Base-by-base conservation (phyloP, 306 rosid genomes). In the Prosopis cineraria region DNA sequence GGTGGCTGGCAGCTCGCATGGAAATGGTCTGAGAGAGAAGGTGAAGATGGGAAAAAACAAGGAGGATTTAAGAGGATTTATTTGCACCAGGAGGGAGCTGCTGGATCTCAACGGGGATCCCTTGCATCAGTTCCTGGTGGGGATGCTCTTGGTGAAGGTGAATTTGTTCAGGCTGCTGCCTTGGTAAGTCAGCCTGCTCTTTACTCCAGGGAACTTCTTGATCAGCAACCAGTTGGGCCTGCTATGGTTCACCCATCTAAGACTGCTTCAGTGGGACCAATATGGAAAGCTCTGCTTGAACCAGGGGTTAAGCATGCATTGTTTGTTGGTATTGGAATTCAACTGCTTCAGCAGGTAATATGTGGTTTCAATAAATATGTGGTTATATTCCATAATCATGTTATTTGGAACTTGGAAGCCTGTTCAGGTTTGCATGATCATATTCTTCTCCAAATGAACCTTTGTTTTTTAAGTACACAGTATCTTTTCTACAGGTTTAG, bases 1-100 rank as follows among this genome's bases (percentile, higher is more conserved):
- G 98, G 98, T 56, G 98, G 98, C 41, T 93, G 98, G 98, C 98
- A 93, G 78, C 85, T 93, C 82, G 98, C 98, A 58, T 93, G 98
- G 98, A 87, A 93, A 86, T 93, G 98, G 98, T 82, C 93, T 65
- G 98, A 91, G 58, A 91, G 75, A 85, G 91, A 78, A 60, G 88
- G 86, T 11, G 91, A 81, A 75, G 93, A 87, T 60, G 94, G 96
- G 20, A 80, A 83, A 53, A 88, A 80, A 75, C 75, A 88, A 84
- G 94, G 91, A 64, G 98, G 85, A 68, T 93, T 93, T 80, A 81
- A 93, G 73, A 90, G 98, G 85, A 86, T 93, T 75, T 93, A 93
- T 83, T 78, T 93, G 82, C 98, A 85, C 78, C 91, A 84, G 84
- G 98, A 93, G 78, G 97, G 84, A 47, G 84, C 75, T 79, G 84